Evolutionary conservation across 306 rosid genomes (phyloP).

Genomic region (Malus sylvestris): DNA sequence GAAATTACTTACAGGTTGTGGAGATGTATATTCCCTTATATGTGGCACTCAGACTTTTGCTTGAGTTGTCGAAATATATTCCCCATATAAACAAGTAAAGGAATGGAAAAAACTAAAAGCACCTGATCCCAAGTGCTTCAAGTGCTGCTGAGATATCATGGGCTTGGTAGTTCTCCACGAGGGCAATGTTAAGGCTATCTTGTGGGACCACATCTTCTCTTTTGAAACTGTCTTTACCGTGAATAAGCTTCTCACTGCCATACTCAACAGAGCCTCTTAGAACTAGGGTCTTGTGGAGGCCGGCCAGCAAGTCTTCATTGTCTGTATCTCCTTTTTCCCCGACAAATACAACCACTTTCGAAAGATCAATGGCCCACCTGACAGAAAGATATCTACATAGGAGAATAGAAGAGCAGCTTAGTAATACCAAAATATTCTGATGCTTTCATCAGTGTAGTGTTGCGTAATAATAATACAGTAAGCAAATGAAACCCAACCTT

Average conservation of each 20-base stretch:
- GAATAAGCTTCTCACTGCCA: constrained; percentile 62
- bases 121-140: constrained; percentile 37
- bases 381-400: constrained; percentile 62
- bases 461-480: neutral
- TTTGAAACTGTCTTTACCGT: constrained; percentile 40
- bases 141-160: constrained; percentile 45
- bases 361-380: constrained; percentile 74
- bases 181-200: constrained; percentile 50
- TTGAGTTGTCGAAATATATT: constrained; percentile 1
- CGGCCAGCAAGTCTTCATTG: constrained; percentile 56
- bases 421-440: neutral
- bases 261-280: constrained; percentile 44
- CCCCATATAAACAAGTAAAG: neutral
- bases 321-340: constrained; percentile 83
- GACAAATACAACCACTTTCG: constrained; percentile 47
- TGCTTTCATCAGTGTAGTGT: neutral
- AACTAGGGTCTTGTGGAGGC: constrained; percentile 62
- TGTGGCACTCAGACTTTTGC: constrained; percentile 7
- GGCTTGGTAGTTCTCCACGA: constrained; percentile 30
- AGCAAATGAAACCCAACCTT: constrained; percentile 35
- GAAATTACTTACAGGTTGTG: neutral
- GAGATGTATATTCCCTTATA: constrained; percentile 13
- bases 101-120: neutral
- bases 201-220: constrained; percentile 45
- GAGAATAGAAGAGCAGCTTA: neutral